A percentile compares a stretch with the other conserved stretches of the same genome.
Conservation (phyloP, 1,139 yeast genomes). For the Geotrichum reessii region DNA sequence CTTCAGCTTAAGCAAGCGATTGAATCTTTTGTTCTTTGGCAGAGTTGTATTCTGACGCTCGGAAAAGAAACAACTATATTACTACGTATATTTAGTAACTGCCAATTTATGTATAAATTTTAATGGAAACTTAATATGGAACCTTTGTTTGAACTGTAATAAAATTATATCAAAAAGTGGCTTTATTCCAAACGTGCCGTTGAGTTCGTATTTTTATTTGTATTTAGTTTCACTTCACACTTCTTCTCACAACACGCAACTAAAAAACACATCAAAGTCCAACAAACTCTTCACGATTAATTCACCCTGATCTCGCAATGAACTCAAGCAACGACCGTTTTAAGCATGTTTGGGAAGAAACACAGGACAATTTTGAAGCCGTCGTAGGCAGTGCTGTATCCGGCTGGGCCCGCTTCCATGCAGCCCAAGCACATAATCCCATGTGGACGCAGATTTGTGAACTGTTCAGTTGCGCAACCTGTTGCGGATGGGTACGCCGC, state of each 20-base stretch:
- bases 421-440: constrained; percentile 22
- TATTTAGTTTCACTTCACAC: background rate
- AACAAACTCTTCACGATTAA: background rate
- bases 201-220: background rate
- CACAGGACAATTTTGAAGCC: constrained; percentile 31
- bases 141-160: no score
- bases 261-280: no score
- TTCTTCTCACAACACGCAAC: background rate
- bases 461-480: constrained; percentile 1
- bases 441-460: background rate
- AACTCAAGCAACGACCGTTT: constrained; percentile 24
- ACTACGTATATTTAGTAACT: background rate
- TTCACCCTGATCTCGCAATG: constrained; percentile 16
- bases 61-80: no score
- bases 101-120: no score
- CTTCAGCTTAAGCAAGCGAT: background rate
- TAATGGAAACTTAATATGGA: background rate
- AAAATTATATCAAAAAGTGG: no score
- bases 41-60: background rate
- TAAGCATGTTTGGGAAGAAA: constrained; percentile 29
- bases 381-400: constrained; percentile 31
- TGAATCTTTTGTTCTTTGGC: background rate
- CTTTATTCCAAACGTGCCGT: no score
- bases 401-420: constrained; percentile 24
- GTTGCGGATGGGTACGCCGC: constrained; percentile 18